Base-by-base conservation (phyloP, 768 basidiomycete species). In the Pisolithus orientalis region DNA sequence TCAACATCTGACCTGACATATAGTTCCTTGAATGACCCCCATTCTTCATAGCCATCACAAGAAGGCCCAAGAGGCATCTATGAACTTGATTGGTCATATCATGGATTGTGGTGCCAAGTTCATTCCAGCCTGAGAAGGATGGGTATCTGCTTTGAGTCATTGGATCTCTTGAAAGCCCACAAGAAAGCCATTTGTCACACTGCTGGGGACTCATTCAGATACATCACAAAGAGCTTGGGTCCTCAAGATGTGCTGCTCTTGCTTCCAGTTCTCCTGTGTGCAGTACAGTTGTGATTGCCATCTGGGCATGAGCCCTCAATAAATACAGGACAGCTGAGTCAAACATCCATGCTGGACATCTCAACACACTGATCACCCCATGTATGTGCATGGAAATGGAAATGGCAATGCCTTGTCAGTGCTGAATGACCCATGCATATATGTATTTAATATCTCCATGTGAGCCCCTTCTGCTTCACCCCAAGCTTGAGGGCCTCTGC, bases 21-120 rank as follows among this genome's bases (percentile, higher is more conserved):
- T 65, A 97, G 93, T 99, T 38, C 96, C 96, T 24, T 91, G 96
- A 53, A 98, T 99, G 95, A 99, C 96, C 1, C 96, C 96, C n/a
- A 99, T 98, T 72, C 78, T 99, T 40, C 87, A 96, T 59, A 99
- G 98, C 69, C 82, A 96, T 67, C 96, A 99, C 65, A 96, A 99
- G 68, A 99, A 99, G 66, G 96, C 98, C 60, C 96, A 99, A 67
- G 96, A 99, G 69, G 92, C 96, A 0, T 97, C 94, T 2, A 99
- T 99, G 75, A 99, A 99, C 73, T 80, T 99, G 75, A 98, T 99
- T 59, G 96, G 96, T 59, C 95, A 95, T 71, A 98, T 99, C 59
- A 95, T 96, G 52, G 96, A 99, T 83, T 92, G 96, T 70, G 96
- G 96, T 51, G 95, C 96, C 21, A 95, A 98, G 70, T 97, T 92